These are phyloP conservation scores for Rhynchospora pubera DNA, from an alignment of 176 grass and related monocot species.

Conservation along the genomic window DNA sequence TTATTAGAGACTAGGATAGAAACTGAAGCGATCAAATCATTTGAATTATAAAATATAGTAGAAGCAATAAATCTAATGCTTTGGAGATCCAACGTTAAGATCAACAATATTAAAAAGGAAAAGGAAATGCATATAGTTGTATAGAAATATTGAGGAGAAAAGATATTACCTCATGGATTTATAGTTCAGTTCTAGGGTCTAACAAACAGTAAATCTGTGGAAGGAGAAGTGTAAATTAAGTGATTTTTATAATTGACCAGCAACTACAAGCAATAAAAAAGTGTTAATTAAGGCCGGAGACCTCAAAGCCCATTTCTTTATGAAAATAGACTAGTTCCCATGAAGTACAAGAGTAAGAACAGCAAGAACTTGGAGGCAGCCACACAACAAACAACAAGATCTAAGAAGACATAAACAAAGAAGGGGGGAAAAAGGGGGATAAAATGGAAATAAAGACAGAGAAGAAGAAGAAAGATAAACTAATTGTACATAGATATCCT, in stretches of 20 bases:
- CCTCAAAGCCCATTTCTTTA: conserved; percentile 31
- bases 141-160: neutral
- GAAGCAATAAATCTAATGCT: neutral
- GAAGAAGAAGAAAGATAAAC: conserved; percentile 28
- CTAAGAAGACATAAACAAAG: conserved; percentile 15
- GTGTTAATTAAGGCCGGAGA: conserved; percentile 16
- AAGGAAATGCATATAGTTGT: neutral
- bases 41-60: conserved; percentile 45
- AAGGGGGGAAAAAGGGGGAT: conserved; percentile 14
- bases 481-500: conserved; percentile 36
- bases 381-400: conserved; percentile 27
- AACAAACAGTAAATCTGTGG: neutral
- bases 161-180: neutral
- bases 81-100: conserved; percentile 10
- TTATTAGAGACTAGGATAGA: conserved; percentile 29
- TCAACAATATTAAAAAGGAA: neutral
- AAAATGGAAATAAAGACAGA: conserved; percentile 43
- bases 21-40: conserved; percentile 26
- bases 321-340: conserved; percentile 24
- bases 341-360: conserved; percentile 35
- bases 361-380: conserved; percentile 22
- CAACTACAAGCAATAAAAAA: conserved; percentile 29
- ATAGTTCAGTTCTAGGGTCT: neutral
- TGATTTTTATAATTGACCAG: conserved; percentile 33
- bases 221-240: neutral